phyloP scores from a whole-genome alignment of 1,284 basidiomycete genomes.

The Sparassis latifolia region DNA sequence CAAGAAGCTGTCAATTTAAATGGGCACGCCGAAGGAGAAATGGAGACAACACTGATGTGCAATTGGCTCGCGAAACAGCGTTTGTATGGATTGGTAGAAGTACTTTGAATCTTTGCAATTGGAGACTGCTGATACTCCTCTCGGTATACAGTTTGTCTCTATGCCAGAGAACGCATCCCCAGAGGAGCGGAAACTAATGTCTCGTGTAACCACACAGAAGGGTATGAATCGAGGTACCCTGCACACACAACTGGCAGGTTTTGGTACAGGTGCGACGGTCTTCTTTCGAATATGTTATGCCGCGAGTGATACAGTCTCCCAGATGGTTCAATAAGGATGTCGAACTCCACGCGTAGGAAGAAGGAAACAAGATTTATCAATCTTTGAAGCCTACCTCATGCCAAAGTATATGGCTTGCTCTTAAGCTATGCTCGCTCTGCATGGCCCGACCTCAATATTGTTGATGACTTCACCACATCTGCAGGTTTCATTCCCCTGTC shows the following conservation, averaged over 20 bases:
- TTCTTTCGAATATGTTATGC: no score
- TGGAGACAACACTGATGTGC: constrained; percentile 26
- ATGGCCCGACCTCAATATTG: not conserved
- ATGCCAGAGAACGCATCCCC: not conserved
- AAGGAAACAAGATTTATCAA: not conserved
- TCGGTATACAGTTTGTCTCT: not conserved
- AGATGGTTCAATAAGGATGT: no score
- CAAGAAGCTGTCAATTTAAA: constrained; percentile 28
- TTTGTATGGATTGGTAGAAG: constrained; percentile 20
- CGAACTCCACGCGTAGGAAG: no score
- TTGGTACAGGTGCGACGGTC: not conserved
- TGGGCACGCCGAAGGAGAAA: constrained; percentile 25
- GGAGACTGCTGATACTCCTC: no score
- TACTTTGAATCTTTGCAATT: no score
- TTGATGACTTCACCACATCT: not conserved
- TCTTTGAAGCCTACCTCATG: not conserved
- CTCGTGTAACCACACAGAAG: not conserved
- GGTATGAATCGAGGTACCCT: not conserved
- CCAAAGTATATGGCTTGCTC: not conserved
- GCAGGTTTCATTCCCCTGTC: not conserved
- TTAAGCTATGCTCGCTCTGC: not conserved
- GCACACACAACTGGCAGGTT: not conserved
- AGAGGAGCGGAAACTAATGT: not conserved
- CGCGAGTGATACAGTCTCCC: no score
- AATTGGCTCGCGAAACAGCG: constrained; percentile 26